Percentiles rank a stretch among this genome's conserved stretches.
Conservation (phyloP, 257 asterid genomes). For the Craterostigma plantagineum region DNA sequence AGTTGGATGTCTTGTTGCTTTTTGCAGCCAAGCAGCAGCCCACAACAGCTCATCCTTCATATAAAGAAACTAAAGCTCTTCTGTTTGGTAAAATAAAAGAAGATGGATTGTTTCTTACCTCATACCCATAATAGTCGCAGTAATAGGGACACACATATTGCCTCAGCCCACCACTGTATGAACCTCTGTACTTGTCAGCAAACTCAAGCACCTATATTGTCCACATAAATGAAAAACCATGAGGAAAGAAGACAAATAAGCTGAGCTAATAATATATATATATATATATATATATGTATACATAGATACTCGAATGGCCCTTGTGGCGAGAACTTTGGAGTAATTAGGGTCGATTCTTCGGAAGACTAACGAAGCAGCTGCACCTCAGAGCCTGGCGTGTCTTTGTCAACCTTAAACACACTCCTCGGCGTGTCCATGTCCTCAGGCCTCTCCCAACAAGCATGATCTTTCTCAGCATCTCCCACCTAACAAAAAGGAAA, state of each 20-base stretch:
- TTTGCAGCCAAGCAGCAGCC: slow-evolving; percentile 87
- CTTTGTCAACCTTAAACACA: slow-evolving; percentile 30
- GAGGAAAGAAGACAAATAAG: not conserved
- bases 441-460: slow-evolving; percentile 69
- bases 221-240: too few relatives aligned
- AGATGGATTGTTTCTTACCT: slow-evolving; percentile 18
- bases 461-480: slow-evolving; percentile 57
- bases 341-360: slow-evolving; percentile 20
- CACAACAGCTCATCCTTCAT: slow-evolving; percentile 73
- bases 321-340: slow-evolving; percentile 22
- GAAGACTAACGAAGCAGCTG: slow-evolving; percentile 51
- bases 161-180: slow-evolving; percentile 55
- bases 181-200: slow-evolving; percentile 82
- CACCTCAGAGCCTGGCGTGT: slow-evolving; percentile 65
- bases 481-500: slow-evolving; percentile 38
- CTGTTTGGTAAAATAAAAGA: too few relatives aligned
- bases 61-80: not conserved
- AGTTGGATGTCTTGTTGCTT: slow-evolving; percentile 23
- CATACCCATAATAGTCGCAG: slow-evolving; percentile 85
- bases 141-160: slow-evolving; percentile 72
- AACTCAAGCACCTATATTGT: slow-evolving; percentile 51
- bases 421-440: slow-evolving; percentile 56
- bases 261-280: not conserved
- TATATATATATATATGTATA: not conserved
- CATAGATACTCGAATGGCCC: slow-evolving; percentile 23